Evolutionary conservation across 106 monocot genomes (phyloP), one percentile per base, ranked within the genome.

Genomic region (Dioscorea alata): DNA sequence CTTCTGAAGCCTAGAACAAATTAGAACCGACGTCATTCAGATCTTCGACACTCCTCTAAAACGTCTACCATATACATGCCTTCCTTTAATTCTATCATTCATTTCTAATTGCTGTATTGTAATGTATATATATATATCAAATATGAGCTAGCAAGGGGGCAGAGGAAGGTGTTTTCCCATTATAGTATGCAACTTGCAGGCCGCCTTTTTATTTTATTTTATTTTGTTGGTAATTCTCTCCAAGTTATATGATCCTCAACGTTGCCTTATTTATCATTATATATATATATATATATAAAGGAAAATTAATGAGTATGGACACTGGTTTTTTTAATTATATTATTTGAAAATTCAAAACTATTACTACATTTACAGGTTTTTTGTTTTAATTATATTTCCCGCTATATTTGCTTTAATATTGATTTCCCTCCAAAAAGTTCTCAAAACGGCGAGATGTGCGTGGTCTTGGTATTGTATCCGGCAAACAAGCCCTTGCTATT

Each of bases 361-460:
- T 65, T 9, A 49, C 49, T 65, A 2, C 20, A 65, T 49, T 65
- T 65, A 65, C 49, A 65, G n/a, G 49, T 21, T n/a, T n/a, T 49
- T 49, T 24, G 48, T 62, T 20, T 50, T 25, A 20, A 35, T 20
- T 21, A 61, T 4, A 49, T 23, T 48, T 33, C 17, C 9, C n/a
- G 13, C 24, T 33, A 12, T n/a, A 17, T 59, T 59, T 51, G 31
- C 33, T 56, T 49, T 17, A 12, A 21, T 28, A 32, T 60, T 59
- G 48, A 4, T 65, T 53, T 24, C 42, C 42, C 42, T 42, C 42
- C 42, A 42, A 42, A 42, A 42, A 42, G 10, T 33, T 14, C 6
- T 86, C 74, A 94, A 66, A 94, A 94, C 2, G 94, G 94, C 87
- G 85, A 85, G 69, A 94, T 88, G 66, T 95, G 91, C 6, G 83